Conservation (phyloP, 495 filamentous ascomycete species). For the Neurospora sp. region DNA sequence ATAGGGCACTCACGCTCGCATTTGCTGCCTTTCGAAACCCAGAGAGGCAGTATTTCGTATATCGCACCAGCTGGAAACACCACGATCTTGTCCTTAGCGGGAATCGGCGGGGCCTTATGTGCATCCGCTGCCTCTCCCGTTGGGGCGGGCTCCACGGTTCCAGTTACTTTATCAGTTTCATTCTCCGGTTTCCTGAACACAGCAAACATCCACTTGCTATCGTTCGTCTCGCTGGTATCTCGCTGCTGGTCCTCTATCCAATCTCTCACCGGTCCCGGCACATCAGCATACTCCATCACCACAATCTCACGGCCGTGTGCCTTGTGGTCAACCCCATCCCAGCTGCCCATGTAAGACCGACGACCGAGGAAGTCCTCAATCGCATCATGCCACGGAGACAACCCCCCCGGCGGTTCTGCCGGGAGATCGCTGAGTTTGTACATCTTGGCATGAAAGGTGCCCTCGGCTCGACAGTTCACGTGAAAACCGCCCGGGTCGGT, state of each 20-base stretch:
- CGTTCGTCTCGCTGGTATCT: constrained; percentile 4
- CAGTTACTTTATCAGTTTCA: constrained; percentile 9
- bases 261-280: constrained; percentile 13
- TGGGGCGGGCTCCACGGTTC: constrained; percentile 7
- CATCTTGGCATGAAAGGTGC: constrained; percentile 18
- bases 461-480: constrained; percentile 17
- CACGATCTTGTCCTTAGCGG: constrained; percentile 24
- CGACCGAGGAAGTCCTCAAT: constrained; percentile 16
- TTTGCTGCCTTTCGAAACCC: constrained; percentile 21
- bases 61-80: constrained; percentile 22
- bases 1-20: constrained; percentile 23
- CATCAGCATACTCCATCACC: constrained; percentile 26
- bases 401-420: constrained; percentile 9
- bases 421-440: constrained; percentile 22
- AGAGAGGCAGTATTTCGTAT: constrained; percentile 26
- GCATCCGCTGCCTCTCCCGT: constrained; percentile 1
- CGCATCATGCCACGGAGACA: constrained; percentile 18
- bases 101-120: background rate
- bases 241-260: constrained; percentile 27
- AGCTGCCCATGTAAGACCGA: constrained; percentile 18
- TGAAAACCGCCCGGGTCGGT: constrained; percentile 19
- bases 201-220: constrained; percentile 17
- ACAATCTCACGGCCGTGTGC: constrained; percentile 21
- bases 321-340: constrained; percentile 28
- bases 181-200: constrained; percentile 22